These are phyloP conservation scores for Ampelocalamus luodianensis DNA, from an alignment of 176 grass and related monocot genomes.

Conservation along the genomic window DNA sequence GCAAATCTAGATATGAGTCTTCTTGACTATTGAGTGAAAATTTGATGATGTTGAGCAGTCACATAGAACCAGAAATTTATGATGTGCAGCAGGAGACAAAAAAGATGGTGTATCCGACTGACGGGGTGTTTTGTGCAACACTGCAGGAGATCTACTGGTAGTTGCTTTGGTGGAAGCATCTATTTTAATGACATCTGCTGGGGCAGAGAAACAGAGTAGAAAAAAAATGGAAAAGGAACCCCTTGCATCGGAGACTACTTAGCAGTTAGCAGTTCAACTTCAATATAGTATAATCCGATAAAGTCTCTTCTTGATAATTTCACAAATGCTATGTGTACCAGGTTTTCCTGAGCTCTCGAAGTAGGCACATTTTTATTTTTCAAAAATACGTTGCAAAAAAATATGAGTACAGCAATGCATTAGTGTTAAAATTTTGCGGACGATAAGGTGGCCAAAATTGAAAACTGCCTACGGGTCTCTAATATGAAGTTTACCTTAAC, in stretches of 20 bases:
- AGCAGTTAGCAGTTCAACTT: neutral
- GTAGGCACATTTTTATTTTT: neutral
- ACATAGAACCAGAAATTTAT: neutral
- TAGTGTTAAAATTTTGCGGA: constrained; percentile 5
- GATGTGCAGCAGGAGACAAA: neutral
- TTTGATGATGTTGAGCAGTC: neutral
- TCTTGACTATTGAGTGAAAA: neutral
- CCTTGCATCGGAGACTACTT: neutral
- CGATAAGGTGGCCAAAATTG: neutral
- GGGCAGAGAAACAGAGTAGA: constrained; percentile 19
- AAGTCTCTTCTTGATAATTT: constrained; percentile 11
- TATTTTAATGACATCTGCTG: neutral
- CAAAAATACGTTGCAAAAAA: constrained; percentile 4
- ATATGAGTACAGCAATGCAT: neutral
- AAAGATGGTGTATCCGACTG: neutral
- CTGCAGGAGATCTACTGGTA: neutral
- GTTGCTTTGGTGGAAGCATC: constrained; percentile 2
- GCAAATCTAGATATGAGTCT: neutral
- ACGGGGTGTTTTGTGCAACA: neutral
- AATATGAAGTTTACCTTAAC: constrained; percentile 78
- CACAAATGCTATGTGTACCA: neutral
- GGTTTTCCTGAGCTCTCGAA: constrained; percentile 2
- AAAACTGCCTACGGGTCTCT: neutral
- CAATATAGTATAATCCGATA: constrained; percentile 13
- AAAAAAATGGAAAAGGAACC: neutral